Conservation (phyloP, 2,329 filamentous ascomycete genomes). For the Microdochium nivale region DNA sequence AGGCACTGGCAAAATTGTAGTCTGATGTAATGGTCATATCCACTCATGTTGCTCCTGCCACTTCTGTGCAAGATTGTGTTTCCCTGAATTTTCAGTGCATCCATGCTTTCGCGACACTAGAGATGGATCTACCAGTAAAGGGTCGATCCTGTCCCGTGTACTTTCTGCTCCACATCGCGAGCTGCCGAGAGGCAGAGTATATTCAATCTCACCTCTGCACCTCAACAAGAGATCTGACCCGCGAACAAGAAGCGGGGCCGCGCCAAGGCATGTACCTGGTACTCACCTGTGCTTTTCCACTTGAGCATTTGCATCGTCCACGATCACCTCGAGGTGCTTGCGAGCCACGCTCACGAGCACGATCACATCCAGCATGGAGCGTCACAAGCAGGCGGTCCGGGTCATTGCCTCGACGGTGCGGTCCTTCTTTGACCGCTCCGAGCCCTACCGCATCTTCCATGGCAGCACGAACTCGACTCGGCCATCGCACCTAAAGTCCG, state of each 20-base stretch:
- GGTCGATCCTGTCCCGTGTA: too few species aligned
- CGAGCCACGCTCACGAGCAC: background rate
- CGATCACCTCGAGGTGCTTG: background rate
- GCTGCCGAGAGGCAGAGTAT: too few species aligned
- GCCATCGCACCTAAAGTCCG: slow-evolving; percentile 31
- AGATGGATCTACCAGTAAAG: too few species aligned
- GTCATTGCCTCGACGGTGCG: slow-evolving; percentile 38
- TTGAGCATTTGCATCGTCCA: background rate
- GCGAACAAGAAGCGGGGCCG: too few species aligned
- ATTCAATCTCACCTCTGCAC: too few species aligned
- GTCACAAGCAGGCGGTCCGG: slow-evolving; percentile 38
- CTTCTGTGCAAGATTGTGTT: too few species aligned
- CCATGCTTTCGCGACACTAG: too few species aligned
- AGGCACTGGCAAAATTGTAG: slow-evolving; percentile 9
- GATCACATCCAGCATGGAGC: slow-evolving; percentile 31
- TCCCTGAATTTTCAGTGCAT: too few species aligned
- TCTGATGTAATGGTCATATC: slow-evolving; percentile 9
- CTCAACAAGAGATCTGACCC: too few species aligned
- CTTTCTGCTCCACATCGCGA: too few species aligned
- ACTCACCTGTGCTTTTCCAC: background rate
- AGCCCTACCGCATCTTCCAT: slow-evolving; percentile 67
- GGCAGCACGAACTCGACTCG: slow-evolving; percentile 70
- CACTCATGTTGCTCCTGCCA: too few species aligned
- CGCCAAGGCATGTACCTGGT: too few species aligned
- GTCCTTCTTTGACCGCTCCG: slow-evolving; percentile 34